Evolutionary conservation across 495 filamentous ascomycete genomes (phyloP), one percentile per base, ranked within the genome.

Genomic region (Tuber aestivum): DNA sequence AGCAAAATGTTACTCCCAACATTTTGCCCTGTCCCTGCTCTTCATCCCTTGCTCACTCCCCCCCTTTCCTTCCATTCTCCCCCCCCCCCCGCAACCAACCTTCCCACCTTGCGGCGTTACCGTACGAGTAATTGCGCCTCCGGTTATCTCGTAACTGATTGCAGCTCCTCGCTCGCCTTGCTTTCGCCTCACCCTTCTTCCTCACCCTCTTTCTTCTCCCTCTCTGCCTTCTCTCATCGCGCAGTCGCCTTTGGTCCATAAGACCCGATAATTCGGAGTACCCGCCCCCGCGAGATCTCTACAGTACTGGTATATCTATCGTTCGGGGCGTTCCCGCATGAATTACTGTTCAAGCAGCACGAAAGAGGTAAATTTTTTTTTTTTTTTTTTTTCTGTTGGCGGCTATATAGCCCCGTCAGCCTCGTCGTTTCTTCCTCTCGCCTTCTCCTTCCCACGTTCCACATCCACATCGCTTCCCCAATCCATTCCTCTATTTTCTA

Each of bases 401-500:
- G 16, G 27, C 27, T 61, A 65, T 65, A 65, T 65, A 65, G 27
- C 35, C 56, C 35, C 12, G 56, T 65, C 56, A 65, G 56, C 56
- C 56, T 65, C 56, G 56, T 65, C 35, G 56, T 35, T 35, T 35
- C 27, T 20, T 65, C 56, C 27, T 40, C 27, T 65, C 27, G 56
- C 56, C 56, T 18, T 65, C 27, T 18, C 56, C 32, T 65, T 65
- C 27, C 27, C 56, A 27, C 27, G 27, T 65, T 35, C 56, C 56
- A 65, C 56, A 61, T 61, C n/a, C 45, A 65, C 56, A 65, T 65
- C 56, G 16, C 56, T 65, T 32, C 27, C 56, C 45, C 56, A 7
- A 45, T 61, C 44, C 71, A 35, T n/a, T 42, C 44, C 61, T 73
- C 44, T 23, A 40, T 40, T 40, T n/a, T 45, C 44, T 44, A 73